Evolutionary conservation across 2,329 filamentous ascomycete genomes (phyloP).

Genomic region (Trichophyton simii): DNA sequence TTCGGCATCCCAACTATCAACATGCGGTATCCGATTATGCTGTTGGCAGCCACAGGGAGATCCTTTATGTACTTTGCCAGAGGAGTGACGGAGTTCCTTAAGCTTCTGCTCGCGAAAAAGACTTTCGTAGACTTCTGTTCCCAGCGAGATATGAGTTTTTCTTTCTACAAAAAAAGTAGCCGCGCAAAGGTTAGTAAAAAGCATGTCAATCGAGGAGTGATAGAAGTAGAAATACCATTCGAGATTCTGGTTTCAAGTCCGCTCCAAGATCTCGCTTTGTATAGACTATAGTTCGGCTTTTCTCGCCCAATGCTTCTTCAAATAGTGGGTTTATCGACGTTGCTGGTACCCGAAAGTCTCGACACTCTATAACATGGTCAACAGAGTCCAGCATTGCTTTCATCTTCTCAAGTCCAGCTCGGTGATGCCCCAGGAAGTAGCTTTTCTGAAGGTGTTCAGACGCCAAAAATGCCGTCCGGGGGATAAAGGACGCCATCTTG

Average conservation of each 20-base stretch:
- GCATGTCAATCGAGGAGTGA: background rate
- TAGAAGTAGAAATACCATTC: constrained; percentile 24
- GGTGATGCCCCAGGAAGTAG: constrained; percentile 92
- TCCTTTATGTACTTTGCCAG: constrained; percentile 24
- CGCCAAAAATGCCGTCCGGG: constrained; percentile 59
- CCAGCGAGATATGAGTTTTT: constrained; percentile 24
- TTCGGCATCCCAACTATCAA: constrained; percentile 97
- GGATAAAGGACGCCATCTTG: constrained; percentile 46
- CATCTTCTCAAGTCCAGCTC: constrained; percentile 68
- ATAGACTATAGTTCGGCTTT: constrained; percentile 70
- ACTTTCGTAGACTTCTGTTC: constrained; percentile 21
- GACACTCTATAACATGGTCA: constrained; percentile 83
- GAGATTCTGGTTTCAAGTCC: constrained; percentile 28
- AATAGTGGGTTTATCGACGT: constrained; percentile 85
- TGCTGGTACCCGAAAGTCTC: constrained; percentile 81
- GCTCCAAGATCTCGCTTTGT: constrained; percentile 72
- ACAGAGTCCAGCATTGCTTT: constrained; percentile 66
- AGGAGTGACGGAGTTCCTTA: constrained; percentile 20
- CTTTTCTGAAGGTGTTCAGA: constrained; percentile 69
- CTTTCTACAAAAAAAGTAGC: constrained; percentile 15
- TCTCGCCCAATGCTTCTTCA: constrained; percentile 60
- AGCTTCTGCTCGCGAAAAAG: constrained; percentile 25
- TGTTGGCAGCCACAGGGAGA: constrained; percentile 1
- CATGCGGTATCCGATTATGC: constrained; percentile 66
- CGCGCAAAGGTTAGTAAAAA: background rate